Evolutionary conservation across 2,329 filamentous ascomycete species (phyloP), one percentile per base, ranked within the genome.

Genomic region (Sodiomyces alkalinus): DNA sequence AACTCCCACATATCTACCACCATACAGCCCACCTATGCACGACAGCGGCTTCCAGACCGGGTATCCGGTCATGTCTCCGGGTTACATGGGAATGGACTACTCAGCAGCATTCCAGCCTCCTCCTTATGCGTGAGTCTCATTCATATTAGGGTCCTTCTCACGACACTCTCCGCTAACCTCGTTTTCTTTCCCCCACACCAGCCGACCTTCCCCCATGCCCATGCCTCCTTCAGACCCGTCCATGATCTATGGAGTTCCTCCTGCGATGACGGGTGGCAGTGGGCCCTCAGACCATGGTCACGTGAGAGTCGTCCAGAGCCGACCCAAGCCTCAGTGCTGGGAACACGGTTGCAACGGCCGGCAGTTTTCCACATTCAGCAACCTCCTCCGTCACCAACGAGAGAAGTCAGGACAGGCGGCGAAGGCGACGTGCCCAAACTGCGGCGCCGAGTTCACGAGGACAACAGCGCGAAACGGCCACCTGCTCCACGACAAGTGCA

Each of bases 311-410:
- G 64, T 85, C 12, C 77, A 80, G 49, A 75, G 73, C 41, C 69
- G 80, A 39, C 83, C 83, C n/a, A 92, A 92, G 56, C 85, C 86
- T 25, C 83, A 92, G 49, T 94, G 87, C 53, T 96, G 82, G 81
- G 87, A 94, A 35, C 87, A 96, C 46, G 87, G 86, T 8, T 96
- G 87, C 61, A 93, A 94, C 44, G 87, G 87, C 13, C 75, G 86
- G 17, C 81, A 92, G 45, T 96, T 96, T 47, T 92, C 83, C 12
- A 94, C 87, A 4, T 94, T 94, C 49, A 93, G 85, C 67, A 94
- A 94, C 48, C 68, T 94, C 4, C 62, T 94, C 20, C 69, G 87
- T 37, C 87, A 96, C 50, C 86, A 94, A 53, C 72, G 87, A 23
- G 87, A 96, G 53, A 94, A 93, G 52, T 92, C 82, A 1, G 87